Percentiles rank a stretch among this genome's conserved stretches.
Conservation (phyloP, 2,329 filamentous ascomycete genomes). For the Phoma herbarum region DNA sequence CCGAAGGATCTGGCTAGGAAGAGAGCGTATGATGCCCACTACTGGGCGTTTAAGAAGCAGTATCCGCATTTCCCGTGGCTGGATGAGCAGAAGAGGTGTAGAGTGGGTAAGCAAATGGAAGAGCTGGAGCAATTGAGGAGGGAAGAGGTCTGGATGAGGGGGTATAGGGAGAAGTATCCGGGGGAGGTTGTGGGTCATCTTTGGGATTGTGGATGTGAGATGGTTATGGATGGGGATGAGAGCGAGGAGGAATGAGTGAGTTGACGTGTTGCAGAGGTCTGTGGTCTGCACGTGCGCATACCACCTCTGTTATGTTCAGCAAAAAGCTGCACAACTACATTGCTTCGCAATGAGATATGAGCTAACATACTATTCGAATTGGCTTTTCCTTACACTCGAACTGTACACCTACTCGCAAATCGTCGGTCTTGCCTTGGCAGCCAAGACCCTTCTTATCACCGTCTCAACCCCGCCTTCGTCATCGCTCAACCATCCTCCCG, state of each 20-base stretch:
- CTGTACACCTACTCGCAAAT: not conserved
- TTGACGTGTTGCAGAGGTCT: no score
- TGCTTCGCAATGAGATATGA: slow-evolving; percentile 54
- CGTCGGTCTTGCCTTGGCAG: slow-evolving; percentile 6
- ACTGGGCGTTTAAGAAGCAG: not conserved
- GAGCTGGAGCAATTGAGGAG: slow-evolving; percentile 2
- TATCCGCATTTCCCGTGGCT: not conserved
- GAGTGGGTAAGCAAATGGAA: not conserved
- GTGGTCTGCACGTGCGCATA: slow-evolving; percentile 67
- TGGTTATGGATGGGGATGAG: slow-evolving; percentile 18
- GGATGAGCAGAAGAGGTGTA: not conserved
- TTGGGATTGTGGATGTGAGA: slow-evolving; percentile 42
- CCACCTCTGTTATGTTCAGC: slow-evolving; percentile 68
- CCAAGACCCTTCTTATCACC: slow-evolving; percentile 12
- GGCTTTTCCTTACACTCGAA: no score
- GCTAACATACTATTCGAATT: no score
- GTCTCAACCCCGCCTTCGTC: slow-evolving; percentile 13
- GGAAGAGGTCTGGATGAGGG: slow-evolving; percentile 24
- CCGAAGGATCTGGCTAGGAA: slow-evolving; percentile 19
- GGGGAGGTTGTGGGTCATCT: slow-evolving; percentile 23
- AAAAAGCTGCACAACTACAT: slow-evolving; percentile 67
- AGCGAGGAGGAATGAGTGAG: slow-evolving; percentile 28
- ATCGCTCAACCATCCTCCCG: slow-evolving; percentile 1
- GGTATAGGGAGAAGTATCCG: slow-evolving; percentile 31
- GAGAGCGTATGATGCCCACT: slow-evolving; percentile 9